These are phyloP conservation scores for Trichoderma arundinaceum DNA, from an alignment of 2,329 filamentous ascomycete genomes.

Conservation along the genomic window DNA sequence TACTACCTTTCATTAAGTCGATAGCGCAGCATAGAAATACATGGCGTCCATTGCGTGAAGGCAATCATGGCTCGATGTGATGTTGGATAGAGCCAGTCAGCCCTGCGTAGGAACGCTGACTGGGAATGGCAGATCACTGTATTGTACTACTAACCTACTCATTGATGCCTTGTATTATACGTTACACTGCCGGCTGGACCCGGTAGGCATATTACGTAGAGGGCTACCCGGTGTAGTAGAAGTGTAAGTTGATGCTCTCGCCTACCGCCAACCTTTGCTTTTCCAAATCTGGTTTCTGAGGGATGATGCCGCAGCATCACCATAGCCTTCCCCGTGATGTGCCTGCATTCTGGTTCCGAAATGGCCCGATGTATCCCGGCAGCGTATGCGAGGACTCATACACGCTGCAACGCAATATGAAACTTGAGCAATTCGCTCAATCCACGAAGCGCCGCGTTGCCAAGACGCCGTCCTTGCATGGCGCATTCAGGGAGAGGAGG, in stretches of 20 bases:
- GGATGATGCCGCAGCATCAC: too few relatives aligned
- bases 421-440: conserved; percentile 10
- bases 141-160: not conserved
- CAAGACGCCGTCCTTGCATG: conserved; percentile 15
- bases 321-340: not conserved
- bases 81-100: not conserved
- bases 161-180: too few relatives aligned
- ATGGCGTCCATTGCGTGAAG: conserved; percentile 15
- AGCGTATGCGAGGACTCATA: not conserved
- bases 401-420: not conserved
- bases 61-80: not conserved
- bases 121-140: not conserved
- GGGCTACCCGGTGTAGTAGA: too few relatives aligned
- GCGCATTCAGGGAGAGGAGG: not conserved
- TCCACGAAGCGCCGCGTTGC: not conserved
- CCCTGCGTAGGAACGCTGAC: too few relatives aligned
- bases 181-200: too few relatives aligned
- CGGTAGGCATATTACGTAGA: too few relatives aligned
- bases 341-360: not conserved
- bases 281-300: too few relatives aligned
- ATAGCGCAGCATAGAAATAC: conserved; percentile 29
- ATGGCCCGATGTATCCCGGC: not conserved
- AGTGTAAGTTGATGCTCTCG: not conserved
- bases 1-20: conserved; percentile 27
- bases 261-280: too few relatives aligned